A percentile compares a stretch with the other conserved stretches of the same genome.
phyloP scores from a whole-genome alignment of 2,329 filamentous ascomycete genomes.

The Alternaria arbusti region DNA sequence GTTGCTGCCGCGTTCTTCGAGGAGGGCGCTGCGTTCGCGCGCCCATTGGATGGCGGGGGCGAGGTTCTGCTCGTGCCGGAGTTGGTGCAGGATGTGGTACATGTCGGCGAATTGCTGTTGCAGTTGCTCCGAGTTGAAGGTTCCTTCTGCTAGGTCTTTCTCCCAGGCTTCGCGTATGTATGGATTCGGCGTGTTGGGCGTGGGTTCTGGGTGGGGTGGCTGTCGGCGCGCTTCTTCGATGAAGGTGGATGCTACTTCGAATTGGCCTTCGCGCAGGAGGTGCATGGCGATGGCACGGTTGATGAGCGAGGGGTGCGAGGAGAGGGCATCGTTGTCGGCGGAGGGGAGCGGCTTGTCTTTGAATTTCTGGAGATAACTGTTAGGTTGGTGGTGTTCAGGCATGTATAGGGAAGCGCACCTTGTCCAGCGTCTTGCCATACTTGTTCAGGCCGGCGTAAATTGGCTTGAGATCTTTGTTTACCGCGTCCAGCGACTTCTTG shows the following conservation, averaged over 20 bases:
- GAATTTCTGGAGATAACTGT: constrained; percentile 58
- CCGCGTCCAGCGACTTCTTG: constrained; percentile 78
- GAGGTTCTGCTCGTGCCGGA: constrained; percentile 75
- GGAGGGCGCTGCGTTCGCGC: constrained; percentile 67
- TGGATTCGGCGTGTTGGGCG: constrained; percentile 43
- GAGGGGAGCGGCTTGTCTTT: constrained; percentile 71
- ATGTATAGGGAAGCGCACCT: constrained; percentile 57
- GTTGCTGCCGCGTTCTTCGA: constrained; percentile 86
- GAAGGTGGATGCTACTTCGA: constrained; percentile 85
- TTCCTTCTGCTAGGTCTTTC: constrained; percentile 59
- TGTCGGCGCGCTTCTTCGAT: constrained; percentile 70
- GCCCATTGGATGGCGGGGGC: constrained; percentile 89
- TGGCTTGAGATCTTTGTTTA: constrained; percentile 82
- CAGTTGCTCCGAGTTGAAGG: constrained; percentile 70
- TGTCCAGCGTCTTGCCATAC: constrained; percentile 85
- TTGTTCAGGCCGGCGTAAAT: constrained; percentile 82
- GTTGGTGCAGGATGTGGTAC: constrained; percentile 84
- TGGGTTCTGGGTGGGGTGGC: constrained; percentile 50
- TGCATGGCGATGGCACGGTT: constrained; percentile 97
- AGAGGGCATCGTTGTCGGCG: constrained; percentile 81
- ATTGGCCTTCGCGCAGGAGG: constrained; percentile 90
- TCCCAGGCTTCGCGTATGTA: constrained; percentile 46
- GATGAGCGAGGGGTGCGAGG: constrained; percentile 75
- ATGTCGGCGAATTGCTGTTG: constrained; percentile 84
- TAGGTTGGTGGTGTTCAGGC: constrained; percentile 4